Evolutionary conservation across 139 green algal species (phyloP), one percentile per base, ranked within the genome.

Genomic region (Micromonas pusilla): DNA sequence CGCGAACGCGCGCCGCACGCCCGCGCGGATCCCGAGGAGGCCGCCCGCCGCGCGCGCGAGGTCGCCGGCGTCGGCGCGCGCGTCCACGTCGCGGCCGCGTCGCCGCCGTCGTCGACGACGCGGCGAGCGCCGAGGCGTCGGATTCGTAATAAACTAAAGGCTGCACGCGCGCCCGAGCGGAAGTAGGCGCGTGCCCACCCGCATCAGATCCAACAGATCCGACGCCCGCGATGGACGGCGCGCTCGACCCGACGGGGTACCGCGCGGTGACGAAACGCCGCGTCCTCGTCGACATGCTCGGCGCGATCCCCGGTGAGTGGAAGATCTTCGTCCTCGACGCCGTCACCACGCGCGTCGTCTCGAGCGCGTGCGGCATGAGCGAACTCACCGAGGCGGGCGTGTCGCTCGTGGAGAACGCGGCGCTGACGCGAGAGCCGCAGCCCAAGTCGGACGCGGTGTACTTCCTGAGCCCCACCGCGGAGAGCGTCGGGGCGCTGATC

Each of bases 391-490:
- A 73, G 3, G 39, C 33, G 26, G 63, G 76, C 30, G 34, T 81
- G n/a, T 80, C 78, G 1, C 38, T 79, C 37, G 78, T 82, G 9
- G 78, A 82, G 37, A 38, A 70, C 26, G 31, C 80, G 1, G 30
- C 67, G 13, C 91, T 91, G 77, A 66, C 64, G 0, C 83, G 92
- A 0, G 83, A 97, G 84, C 89, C 92, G 16, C 76, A 93, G 73
- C 85, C 85, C 1, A 66, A 79, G 6, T 78, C 92, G 54, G 76
- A 85, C 28, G 93, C 84, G 20, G 81, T 97, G 4, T 97, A 97
- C 80, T 97, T 97, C 80, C 90, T 97, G 33, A 87, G 85, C 0
- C 92, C 92, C 52, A 90, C 77, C 21, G 73, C 82, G 21, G 39
- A 63, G 26, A 84, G 37, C 33, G 81, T 95, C 16, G 62, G 63